Conservation (phyloP, 148 eudicot species). For the Linanthus parryae region DNA sequence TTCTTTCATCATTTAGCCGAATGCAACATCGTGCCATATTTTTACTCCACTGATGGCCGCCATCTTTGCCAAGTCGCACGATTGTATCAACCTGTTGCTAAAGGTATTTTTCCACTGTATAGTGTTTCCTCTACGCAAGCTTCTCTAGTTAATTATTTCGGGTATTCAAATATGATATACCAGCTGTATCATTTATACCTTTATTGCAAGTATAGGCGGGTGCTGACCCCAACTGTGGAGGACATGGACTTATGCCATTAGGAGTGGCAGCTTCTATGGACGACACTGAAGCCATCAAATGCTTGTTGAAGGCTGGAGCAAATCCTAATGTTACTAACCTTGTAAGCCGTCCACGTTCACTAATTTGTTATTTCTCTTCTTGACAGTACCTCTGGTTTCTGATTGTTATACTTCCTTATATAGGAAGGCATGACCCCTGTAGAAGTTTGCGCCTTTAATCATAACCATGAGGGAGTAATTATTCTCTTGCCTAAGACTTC, state of each 20-base stretch:
- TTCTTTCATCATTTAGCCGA: constrained; percentile 10
- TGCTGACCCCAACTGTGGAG: constrained; percentile 20
- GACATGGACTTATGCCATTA: constrained; percentile 3
- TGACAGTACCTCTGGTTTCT: background rate
- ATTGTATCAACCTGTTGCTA: constrained; percentile 16
- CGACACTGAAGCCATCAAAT: constrained; percentile 9
- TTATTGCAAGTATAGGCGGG: constrained; percentile 15
- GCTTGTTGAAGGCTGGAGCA: constrained; percentile 20
- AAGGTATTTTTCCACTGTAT: too few species aligned
- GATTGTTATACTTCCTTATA: too few species aligned
- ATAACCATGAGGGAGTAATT: constrained; percentile 8
- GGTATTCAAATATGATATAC: background rate
- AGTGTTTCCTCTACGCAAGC: background rate
- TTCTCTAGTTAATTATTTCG: constrained; percentile 1
- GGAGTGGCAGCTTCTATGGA: constrained; percentile 4
- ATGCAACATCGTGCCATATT: constrained; percentile 1
- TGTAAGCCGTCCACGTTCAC: background rate
- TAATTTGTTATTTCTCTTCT: background rate
- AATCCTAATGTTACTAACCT: constrained; percentile 8
- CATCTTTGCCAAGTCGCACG: constrained; percentile 10
- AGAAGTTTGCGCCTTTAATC: constrained; percentile 12
- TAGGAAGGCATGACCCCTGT: constrained; percentile 21
- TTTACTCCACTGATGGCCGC: constrained; percentile 12
- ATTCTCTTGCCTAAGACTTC: constrained; percentile 20
- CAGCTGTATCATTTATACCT: too few species aligned